Evolutionary conservation across 345 rosid genomes (phyloP).

Genomic region (Camelina laxa): DNA sequence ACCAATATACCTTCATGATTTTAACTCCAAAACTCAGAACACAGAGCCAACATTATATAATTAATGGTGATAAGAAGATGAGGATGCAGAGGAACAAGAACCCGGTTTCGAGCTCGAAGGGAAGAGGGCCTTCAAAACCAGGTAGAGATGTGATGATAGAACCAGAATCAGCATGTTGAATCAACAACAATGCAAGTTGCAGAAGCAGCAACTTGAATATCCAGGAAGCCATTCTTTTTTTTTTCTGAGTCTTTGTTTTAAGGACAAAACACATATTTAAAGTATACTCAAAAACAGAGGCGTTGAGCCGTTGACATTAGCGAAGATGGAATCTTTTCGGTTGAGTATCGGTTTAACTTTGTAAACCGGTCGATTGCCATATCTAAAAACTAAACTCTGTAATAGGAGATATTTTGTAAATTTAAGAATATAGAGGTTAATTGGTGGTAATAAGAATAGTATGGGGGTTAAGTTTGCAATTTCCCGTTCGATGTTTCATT

Average conservation of each 20-base stretch:
- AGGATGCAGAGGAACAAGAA: constrained; percentile 13
- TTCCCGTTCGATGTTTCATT: constrained; percentile 20
- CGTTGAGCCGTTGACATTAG: no score
- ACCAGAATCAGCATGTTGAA: constrained; percentile 27
- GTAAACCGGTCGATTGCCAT: background rate
- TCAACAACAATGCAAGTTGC: constrained; percentile 11
- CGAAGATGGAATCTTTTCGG: no score
- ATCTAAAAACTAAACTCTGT: background rate
- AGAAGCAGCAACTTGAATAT: constrained; percentile 22
- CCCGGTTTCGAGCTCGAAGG: constrained; percentile 66
- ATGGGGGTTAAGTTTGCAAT: constrained; percentile 24
- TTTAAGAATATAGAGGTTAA: background rate
- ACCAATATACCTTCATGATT: constrained; percentile 41
- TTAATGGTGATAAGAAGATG: background rate
- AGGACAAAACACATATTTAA: no score
- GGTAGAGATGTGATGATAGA: constrained; percentile 48
- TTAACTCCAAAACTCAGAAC: background rate
- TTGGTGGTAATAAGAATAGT: constrained; percentile 21
- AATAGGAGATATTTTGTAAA: background rate
- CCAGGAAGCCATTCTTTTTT: constrained; percentile 22
- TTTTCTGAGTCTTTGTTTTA: no score
- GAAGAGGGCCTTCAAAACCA: constrained; percentile 53
- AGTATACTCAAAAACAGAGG: no score
- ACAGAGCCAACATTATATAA: background rate
- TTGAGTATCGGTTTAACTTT: no score